A percentile compares a stretch with the other conserved stretches of the same genome.
phyloP scores from a whole-genome alignment of 768 basidiomycete genomes.

The Termitomyces sp. region DNA sequence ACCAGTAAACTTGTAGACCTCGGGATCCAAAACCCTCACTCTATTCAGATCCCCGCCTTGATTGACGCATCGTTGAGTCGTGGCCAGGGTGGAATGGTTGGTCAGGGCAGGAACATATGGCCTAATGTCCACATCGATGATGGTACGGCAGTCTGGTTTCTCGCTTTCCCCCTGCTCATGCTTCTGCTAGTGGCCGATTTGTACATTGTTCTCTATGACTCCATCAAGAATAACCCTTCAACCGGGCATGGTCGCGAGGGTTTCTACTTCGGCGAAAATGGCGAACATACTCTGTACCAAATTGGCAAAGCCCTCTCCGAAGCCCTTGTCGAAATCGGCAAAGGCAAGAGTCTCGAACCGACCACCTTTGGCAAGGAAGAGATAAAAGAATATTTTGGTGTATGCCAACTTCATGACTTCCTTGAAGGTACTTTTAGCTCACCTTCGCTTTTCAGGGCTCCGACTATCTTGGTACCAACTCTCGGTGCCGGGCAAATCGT shows the following conservation, averaged over 20 bases:
- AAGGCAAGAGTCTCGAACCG: conserved; percentile 36
- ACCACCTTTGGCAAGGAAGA: conserved; percentile 48
- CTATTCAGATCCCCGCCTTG: conserved; percentile 49
- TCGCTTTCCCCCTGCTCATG: neutral
- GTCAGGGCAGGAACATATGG: conserved; percentile 60
- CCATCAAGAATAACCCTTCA: conserved; percentile 25
- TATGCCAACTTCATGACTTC: conserved; percentile 13
- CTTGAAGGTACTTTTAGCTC: neutral
- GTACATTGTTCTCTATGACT: conserved; percentile 36
- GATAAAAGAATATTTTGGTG: conserved; percentile 39
- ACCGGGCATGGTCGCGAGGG: conserved; percentile 49
- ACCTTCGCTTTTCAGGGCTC: conserved; percentile 26
- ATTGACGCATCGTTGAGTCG: conserved; percentile 46
- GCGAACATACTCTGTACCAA: conserved; percentile 44
- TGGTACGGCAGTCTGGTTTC: conserved; percentile 28
- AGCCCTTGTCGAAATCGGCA: conserved; percentile 36
- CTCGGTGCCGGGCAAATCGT: conserved; percentile 36
- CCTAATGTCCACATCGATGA: conserved; percentile 55
- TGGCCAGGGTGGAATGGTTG: conserved; percentile 52
- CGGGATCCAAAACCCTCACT: conserved; percentile 53
- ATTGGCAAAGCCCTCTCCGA: conserved; percentile 39
- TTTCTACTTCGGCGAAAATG: conserved; percentile 53
- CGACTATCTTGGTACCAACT: conserved; percentile 35
- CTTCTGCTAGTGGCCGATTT: conserved; percentile 32
- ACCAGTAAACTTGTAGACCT: conserved; percentile 44